A percentile compares a stretch with the other conserved stretches of the same genome.
phyloP scores from a whole-genome alignment of 495 filamentous ascomycete species.

The Cercophora newfieldiana region DNA sequence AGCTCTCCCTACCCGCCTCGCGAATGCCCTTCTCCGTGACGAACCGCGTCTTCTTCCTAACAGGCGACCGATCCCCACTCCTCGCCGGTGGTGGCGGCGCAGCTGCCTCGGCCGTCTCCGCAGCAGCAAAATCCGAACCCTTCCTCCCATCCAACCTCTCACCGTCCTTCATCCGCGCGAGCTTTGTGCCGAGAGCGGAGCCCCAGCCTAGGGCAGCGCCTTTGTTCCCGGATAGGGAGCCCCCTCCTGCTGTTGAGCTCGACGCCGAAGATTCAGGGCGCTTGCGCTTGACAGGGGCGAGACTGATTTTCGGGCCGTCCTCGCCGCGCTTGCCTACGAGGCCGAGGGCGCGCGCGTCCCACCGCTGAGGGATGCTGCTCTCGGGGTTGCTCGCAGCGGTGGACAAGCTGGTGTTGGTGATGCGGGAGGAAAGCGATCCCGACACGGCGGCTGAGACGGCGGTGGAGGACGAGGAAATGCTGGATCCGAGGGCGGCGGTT shows the following conservation, averaged over 20 bases:
- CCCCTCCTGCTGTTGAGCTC: slow-evolving; percentile 27
- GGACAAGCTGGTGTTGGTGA: slow-evolving; percentile 8
- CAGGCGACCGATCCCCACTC: slow-evolving; percentile 41
- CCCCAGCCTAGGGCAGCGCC: slow-evolving; percentile 50
- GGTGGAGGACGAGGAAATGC: slow-evolving; percentile 18
- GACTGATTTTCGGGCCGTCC: slow-evolving; percentile 54
- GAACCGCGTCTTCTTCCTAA: slow-evolving; percentile 80
- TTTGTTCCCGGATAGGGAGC: slow-evolving; percentile 6
- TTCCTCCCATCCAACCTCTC: slow-evolving; percentile 39
- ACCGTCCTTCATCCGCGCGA: slow-evolving; percentile 56
- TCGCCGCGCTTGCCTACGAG: slow-evolving; percentile 56
- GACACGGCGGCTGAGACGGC: slow-evolving; percentile 13
- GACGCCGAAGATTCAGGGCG: slow-evolving; percentile 44
- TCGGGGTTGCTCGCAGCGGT: not conserved
- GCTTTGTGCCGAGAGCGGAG: slow-evolving; percentile 43
- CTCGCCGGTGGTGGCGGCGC: not conserved
- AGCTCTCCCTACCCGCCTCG: slow-evolving; percentile 73
- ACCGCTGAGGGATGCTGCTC: slow-evolving; percentile 17
- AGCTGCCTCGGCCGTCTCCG: not conserved
- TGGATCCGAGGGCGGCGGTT: slow-evolving; percentile 9
- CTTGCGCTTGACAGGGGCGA: slow-evolving; percentile 75
- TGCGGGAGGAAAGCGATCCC: not conserved
- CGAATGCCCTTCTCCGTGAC: slow-evolving; percentile 73
- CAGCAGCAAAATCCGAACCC: not conserved
- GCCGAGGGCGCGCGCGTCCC: slow-evolving; percentile 55